phyloP scores from a whole-genome alignment of 768 basidiomycete genomes.

The Suillus fuscotomentosus region DNA sequence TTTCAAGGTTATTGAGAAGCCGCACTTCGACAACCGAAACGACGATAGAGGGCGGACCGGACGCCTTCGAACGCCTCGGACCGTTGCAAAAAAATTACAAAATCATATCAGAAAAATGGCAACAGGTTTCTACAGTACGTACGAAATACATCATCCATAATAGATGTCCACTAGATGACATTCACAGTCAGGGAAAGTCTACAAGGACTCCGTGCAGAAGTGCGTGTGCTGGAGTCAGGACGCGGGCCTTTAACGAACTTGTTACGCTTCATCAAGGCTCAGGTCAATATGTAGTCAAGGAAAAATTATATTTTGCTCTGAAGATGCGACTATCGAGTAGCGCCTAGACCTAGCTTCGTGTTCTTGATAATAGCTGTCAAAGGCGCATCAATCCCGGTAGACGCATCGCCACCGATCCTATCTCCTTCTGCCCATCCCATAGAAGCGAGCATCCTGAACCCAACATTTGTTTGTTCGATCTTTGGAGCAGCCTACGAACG shows the following conservation, averaged over 20 bases:
- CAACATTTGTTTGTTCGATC: slow-evolving; percentile 77
- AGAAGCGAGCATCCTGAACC: slow-evolving; percentile 80
- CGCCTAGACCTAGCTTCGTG: slow-evolving; percentile 83
- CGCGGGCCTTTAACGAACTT: not conserved
- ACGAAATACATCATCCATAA: no score
- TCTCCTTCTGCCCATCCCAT: slow-evolving; percentile 94
- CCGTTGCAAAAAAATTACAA: no score
- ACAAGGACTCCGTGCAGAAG: not conserved
- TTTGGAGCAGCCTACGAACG: slow-evolving; percentile 67
- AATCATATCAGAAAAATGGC: no score
- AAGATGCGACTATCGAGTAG: slow-evolving; percentile 27
- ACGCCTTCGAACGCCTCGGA: no score
- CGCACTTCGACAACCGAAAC: no score
- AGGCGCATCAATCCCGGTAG: slow-evolving; percentile 69
- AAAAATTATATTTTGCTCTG: not conserved
- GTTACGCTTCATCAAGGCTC: not conserved
- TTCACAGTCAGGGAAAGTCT: no score
- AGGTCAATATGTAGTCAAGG: not conserved
- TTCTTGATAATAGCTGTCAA: slow-evolving; percentile 84
- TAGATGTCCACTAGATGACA: no score
- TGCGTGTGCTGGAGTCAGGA: not conserved
- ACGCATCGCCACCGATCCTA: slow-evolving; percentile 58
- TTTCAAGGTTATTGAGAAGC: no score
- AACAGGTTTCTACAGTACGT: no score
- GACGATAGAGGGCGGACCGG: no score